Base-by-base conservation (phyloP, 2,329 filamentous ascomycete genomes). In the Penicillium hordei region DNA sequence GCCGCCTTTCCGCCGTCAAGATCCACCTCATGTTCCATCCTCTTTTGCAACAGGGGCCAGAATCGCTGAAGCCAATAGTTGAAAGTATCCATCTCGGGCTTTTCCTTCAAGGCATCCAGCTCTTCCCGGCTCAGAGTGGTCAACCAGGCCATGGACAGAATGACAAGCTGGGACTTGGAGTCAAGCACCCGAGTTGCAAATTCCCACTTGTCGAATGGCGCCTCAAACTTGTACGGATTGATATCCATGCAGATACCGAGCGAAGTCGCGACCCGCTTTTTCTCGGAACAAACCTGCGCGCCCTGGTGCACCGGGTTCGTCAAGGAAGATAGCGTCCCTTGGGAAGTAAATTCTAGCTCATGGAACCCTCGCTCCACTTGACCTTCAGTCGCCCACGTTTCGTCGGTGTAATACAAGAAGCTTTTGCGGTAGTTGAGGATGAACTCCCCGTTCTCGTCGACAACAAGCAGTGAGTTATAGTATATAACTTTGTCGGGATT, bases 361-460 rank as follows among this genome's bases (percentile, higher is more conserved):
- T 64, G 65, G 39, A 69, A 75, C 21, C 74, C 69, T 50, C 67
- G 65, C 51, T 69, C 68, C n/a, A 68, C 67, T 45, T 67, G 61
- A 3, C 82, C 82, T 73, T 86, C 83, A 17, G 75, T 66, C 2
- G 85, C 83, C 86, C 86, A 88, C 1, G 82, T 83, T 65, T 87
- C 85, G 65, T 88, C 86, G 8, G 85, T 87, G 71, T 86, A 87
- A 75, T 87, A 88, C 59, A 88, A 79, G 64, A 87, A 87, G 12
- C 79, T 79, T 70, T 88, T 88, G 61, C 85, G 82, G 72, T 88
- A 87, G 66, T 86, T 85, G 44, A 77, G 74, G 13, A 87, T 64
- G 3, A 86, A 73, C n/a, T 77, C 66, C 4, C 85, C 86, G 0
- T 69, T 63, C 4, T 83, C 79, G n/a, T 78, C 77, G 27, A 87